A percentile compares a stretch with the other conserved stretches of the same genome.
Evolutionary conservation across 345 rosid genomes (phyloP).

Genomic region (Mercurialis annua): DNA sequence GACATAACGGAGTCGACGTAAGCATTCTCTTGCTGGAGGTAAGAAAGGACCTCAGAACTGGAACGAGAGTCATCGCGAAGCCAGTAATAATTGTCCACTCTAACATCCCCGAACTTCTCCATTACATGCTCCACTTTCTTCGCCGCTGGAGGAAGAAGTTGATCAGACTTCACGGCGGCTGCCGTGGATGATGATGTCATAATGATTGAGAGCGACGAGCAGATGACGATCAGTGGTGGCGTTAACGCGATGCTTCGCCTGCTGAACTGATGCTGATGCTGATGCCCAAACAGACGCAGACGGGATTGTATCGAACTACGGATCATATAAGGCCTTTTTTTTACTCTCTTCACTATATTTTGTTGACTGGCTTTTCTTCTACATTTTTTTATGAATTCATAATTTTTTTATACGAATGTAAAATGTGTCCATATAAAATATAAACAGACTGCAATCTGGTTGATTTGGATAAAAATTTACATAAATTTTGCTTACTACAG

Average conservation of each 20-base stretch:
- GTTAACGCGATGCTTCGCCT: not conserved
- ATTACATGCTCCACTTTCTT: conserved; percentile 74
- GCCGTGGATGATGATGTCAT: not conserved
- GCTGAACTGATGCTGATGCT: not conserved
- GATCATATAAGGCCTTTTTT: too few relatives aligned
- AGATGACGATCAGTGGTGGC: not conserved
- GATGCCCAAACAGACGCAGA: not conserved
- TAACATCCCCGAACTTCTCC: conserved; percentile 76
- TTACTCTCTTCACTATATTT: too few relatives aligned
- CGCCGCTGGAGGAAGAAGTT: conserved; percentile 51
- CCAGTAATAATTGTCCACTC: conserved; percentile 88
- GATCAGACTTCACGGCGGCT: not conserved
- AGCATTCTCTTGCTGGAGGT: conserved; percentile 64
- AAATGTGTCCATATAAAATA: too few relatives aligned
- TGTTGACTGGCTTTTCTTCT: too few relatives aligned
- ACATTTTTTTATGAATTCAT: too few relatives aligned
- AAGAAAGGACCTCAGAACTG: conserved; percentile 50
- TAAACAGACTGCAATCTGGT: too few relatives aligned
- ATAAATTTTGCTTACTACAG: too few relatives aligned
- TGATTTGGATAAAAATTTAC: not conserved
- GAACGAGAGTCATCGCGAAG: conserved; percentile 92
- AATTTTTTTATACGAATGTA: too few relatives aligned
- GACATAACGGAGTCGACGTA: conserved; percentile 60
- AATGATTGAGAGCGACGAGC: not conserved
- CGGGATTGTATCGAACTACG: too few relatives aligned